These are phyloP conservation scores for Mycena rebaudengoi DNA, from an alignment of 768 basidiomycete genomes.

Conservation along the genomic window DNA sequence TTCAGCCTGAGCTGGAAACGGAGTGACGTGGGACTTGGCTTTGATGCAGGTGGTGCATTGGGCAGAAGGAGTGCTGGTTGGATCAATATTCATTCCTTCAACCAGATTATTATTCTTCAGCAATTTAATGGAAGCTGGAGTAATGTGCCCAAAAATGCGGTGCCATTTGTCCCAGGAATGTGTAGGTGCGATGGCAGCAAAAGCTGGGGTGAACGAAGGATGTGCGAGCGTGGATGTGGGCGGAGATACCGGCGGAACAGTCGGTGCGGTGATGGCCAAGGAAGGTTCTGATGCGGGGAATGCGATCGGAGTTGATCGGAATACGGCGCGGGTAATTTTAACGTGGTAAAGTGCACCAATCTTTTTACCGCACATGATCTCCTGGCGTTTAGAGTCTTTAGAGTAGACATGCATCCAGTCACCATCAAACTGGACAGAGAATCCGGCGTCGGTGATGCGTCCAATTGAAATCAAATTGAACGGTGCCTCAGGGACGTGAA, in stretches of 20 bases:
- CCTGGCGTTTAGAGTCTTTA: not conserved
- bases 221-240: not conserved
- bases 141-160: constrained; percentile 31
- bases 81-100: constrained; percentile 29
- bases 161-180: constrained; percentile 21
- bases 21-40: constrained; percentile 28
- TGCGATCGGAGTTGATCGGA: not conserved
- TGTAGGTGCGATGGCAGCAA: not conserved
- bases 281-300: not conserved
- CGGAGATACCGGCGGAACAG: not conserved
- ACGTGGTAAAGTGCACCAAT: constrained; percentile 13
- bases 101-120: constrained; percentile 30
- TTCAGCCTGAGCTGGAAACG: constrained; percentile 31
- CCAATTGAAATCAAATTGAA: constrained; percentile 20
- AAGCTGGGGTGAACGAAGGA: not conserved
- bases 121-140: constrained; percentile 25
- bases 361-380: constrained; percentile 15
- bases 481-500: constrained; percentile 19
- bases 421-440: constrained; percentile 11
- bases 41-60: constrained; percentile 33
- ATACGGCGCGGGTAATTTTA: not conserved
- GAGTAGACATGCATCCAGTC: constrained; percentile 18
- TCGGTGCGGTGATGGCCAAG: not conserved
- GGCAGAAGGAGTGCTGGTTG: constrained; percentile 11
- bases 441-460: constrained; percentile 16